Percentiles rank a stretch among this genome's conserved stretches.
phyloP scores from a whole-genome alignment of 805 yeast genomes.

The Starmerella tilneyi region DNA sequence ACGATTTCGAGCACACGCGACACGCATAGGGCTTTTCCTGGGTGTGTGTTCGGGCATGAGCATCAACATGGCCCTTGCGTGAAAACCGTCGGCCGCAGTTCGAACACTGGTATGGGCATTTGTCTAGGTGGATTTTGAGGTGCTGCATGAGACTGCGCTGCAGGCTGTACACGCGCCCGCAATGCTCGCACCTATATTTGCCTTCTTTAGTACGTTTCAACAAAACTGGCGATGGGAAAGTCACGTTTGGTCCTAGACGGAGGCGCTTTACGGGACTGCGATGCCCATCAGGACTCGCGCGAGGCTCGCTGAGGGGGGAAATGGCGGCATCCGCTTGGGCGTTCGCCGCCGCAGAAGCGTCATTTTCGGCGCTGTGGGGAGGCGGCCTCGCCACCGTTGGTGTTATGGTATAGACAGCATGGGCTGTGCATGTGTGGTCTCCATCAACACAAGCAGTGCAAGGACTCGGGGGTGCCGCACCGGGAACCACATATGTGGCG shows the following conservation, averaged over 20 bases:
- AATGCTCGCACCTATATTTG: background rate
- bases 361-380: no score
- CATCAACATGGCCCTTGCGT: slow-evolving; percentile 5
- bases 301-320: background rate
- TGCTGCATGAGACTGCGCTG: slow-evolving; percentile 5
- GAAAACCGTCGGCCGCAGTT: slow-evolving; percentile 5
- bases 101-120: slow-evolving; percentile 1
- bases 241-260: background rate
- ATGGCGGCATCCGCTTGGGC: no score
- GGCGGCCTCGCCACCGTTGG: no score
- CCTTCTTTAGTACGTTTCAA: background rate
- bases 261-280: background rate
- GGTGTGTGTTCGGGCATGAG: slow-evolving; percentile 1
- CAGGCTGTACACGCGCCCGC: background rate
- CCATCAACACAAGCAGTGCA: no score
- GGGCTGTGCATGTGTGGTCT: no score
- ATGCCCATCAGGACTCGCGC: background rate
- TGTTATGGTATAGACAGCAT: no score
- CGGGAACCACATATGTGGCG: no score
- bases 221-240: background rate
- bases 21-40: slow-evolving; percentile 1
- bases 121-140: slow-evolving; percentile 1
- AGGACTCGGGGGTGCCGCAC: no score
- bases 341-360: no score
- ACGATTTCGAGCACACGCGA: background rate